Conservation (phyloP, 2,329 filamentous ascomycete genomes). For the Colletotrichum limetticola region DNA sequence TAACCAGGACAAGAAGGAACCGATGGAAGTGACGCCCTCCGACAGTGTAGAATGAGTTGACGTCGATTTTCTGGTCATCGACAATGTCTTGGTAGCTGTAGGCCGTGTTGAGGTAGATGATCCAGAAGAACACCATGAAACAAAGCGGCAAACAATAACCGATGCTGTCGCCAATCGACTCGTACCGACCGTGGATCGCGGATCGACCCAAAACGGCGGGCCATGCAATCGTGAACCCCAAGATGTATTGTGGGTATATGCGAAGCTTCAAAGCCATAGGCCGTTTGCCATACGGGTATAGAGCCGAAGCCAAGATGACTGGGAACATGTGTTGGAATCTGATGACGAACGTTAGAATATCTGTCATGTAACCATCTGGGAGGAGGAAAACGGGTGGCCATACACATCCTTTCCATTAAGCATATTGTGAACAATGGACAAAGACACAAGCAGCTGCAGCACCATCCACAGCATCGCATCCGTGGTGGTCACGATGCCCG, state of each 20-base stretch:
- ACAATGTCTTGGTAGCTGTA: conserved; percentile 41
- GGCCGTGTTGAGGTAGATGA: conserved; percentile 40
- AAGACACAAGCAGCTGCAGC: conserved; percentile 24
- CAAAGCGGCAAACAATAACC: conserved; percentile 38
- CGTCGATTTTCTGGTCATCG: conserved; percentile 39
- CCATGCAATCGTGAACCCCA: conserved; percentile 39
- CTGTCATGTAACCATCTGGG: no score
- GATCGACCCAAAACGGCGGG: conserved; percentile 38
- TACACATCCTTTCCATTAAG: conserved; percentile 32
- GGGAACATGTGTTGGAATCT: conserved; percentile 39
- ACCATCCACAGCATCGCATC: conserved; percentile 37
- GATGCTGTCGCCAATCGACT: conserved; percentile 35
- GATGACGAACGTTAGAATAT: neutral
- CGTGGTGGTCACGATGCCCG: conserved; percentile 37
- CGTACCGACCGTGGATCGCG: conserved; percentile 35
- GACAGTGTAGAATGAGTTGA: conserved; percentile 38
- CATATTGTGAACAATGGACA: conserved; percentile 26
- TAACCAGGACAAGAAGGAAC: conserved; percentile 23
- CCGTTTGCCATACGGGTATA: conserved; percentile 40
- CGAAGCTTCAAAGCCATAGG: conserved; percentile 35
- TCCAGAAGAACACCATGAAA: conserved; percentile 42
- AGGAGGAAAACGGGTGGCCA: neutral
- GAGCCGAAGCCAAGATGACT: conserved; percentile 34
- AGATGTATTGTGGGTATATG: conserved; percentile 40
- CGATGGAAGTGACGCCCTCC: conserved; percentile 24